Evolutionary conservation across 2,329 filamentous ascomycete genomes (phyloP).

Genomic region (Aquanectria penicillioides): DNA sequence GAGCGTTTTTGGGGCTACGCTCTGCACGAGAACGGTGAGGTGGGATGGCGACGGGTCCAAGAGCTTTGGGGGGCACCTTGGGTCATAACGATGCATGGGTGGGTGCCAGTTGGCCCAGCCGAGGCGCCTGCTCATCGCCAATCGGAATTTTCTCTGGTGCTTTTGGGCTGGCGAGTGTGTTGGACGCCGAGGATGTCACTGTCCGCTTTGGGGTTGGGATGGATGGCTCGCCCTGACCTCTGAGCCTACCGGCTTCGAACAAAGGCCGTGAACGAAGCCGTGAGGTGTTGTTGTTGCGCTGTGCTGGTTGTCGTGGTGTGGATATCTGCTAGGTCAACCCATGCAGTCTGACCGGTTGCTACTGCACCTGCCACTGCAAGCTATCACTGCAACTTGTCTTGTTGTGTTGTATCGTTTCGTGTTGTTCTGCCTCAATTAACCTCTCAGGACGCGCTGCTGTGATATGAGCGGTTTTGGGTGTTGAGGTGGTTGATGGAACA

Average conservation of each 20-base stretch:
- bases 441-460: background rate
- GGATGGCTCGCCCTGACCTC: constrained; percentile 14
- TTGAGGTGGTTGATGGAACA: constrained; percentile 10
- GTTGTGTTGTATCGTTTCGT: background rate
- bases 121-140: constrained; percentile 26
- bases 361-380: constrained; percentile 17
- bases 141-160: constrained; percentile 32
- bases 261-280: background rate
- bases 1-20: constrained; percentile 27
- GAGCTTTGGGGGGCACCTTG: too few relatives aligned
- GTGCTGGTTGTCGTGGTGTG: constrained; percentile 16
- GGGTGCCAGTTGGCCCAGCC: constrained; percentile 20
- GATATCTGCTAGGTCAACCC: constrained; percentile 16
- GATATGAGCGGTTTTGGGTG: background rate
- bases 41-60: constrained; percentile 15
- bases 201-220: constrained; percentile 17
- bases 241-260: constrained; percentile 6
- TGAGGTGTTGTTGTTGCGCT: constrained; percentile 3
- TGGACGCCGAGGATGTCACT: constrained; percentile 16
- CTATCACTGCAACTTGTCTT: constrained; percentile 12
- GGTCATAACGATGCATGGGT: constrained; percentile 15
- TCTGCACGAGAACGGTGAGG: constrained; percentile 40
- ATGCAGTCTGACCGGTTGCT: constrained; percentile 13
- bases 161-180: constrained; percentile 13
- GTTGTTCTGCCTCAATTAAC: constrained; percentile 1